Base-by-base conservation (phyloP, 2,329 filamentous ascomycete genomes). In the Fusarium foetens region DNA sequence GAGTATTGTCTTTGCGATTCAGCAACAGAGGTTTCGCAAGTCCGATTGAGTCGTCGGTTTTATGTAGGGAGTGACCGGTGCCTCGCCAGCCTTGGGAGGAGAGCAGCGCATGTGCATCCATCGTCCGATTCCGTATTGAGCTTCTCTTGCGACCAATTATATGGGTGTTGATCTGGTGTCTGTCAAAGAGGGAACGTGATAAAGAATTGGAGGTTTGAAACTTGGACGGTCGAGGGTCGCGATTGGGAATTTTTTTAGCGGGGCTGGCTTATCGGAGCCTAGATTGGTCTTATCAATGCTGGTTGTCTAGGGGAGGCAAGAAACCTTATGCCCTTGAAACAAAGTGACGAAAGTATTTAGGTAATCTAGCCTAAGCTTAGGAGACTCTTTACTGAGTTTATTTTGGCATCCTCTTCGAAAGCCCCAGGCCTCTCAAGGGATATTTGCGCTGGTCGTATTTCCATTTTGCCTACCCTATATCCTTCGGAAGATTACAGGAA, bases 11-110 rank as follows among this genome's bases (percentile, higher is more conserved):
- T 82, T 97, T 97, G 76, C 93, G 92, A 66, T 92, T 91, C 63
- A 97, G 88, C 41, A 97, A 90, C 33, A 98, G 88, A 9, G 95
- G 95, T 75, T 93, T 93, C 31, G 91, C 90, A 60, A 98, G 91
- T 46, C 95, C 95, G 69, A 91, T 91, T 57, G 87, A 86, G 80
- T 92, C 91, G 84, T 89, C 86, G 23, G 86, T 90, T 68, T 92
- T 89, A 79, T 97, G 94, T 31, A 98, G 91, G 3, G 94, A 94
- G 82, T 97, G 94, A 71, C 95, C 95, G 41, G 91, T 89, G 74
- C 95, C 95, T 66, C 92, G 90, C 95, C 95, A 98, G 80, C 95
- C 95, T 81, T 97, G 94, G 75, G 90, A 89, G 74, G 91, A 91
- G 75, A 98, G 90, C 76, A 96, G 92, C 76, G 92, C 92, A 80